Base-by-base conservation (phyloP, 2,329 filamentous ascomycete species). In the Ophiostoma perfectum region DNA sequence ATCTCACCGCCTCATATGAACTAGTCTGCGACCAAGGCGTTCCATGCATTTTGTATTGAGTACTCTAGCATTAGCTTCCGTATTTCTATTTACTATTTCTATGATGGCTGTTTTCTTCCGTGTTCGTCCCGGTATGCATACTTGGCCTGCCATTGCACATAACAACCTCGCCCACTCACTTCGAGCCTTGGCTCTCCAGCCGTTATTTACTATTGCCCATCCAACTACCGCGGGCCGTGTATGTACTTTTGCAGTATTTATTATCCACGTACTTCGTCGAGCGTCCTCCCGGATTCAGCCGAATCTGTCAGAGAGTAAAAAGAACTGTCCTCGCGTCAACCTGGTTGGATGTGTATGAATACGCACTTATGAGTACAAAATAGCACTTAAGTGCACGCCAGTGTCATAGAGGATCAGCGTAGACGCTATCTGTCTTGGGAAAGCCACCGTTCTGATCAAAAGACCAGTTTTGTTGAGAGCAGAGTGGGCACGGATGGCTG, bases 381-480 rank as follows among this genome's bases (percentile, higher is more conserved):
- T 27, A 27, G 27, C 27, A 27, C n/a, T 55, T 4, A 55, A 55
- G n/a, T 55, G 4, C 8, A 27, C 27, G 27, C 27, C 27, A 27
- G 27, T 27, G 27, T 27, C 27, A 27, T 27, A 9, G n/a, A 55
- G 8, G 49, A 55, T 55, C 49, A 36, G 18, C 49, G 49, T 55
- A 27, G n/a, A 4, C n/a, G 49, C 49, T 55, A 55, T 55, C 49
- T 55, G 8, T 11, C 49, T 55, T 27, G 52, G 27, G 27, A 62
- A 62, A 62, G 55, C 36, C 55, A 62, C 55, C 36, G 55, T 39
- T 16, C 36, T 60, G 27, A 27, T 36, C 8, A 14, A 36, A 60
- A 58, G 27, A n/a, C 49, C 7, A 55, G 18, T 55, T 55, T 55
- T 55, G 49, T 36, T 55, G 49, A 55, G 49, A 27, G n/a, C n/a